Percentiles rank a stretch among this genome's conserved stretches.
Conservation (phyloP, 768 basidiomycete species). For the Infundibulicybe gibba region DNA sequence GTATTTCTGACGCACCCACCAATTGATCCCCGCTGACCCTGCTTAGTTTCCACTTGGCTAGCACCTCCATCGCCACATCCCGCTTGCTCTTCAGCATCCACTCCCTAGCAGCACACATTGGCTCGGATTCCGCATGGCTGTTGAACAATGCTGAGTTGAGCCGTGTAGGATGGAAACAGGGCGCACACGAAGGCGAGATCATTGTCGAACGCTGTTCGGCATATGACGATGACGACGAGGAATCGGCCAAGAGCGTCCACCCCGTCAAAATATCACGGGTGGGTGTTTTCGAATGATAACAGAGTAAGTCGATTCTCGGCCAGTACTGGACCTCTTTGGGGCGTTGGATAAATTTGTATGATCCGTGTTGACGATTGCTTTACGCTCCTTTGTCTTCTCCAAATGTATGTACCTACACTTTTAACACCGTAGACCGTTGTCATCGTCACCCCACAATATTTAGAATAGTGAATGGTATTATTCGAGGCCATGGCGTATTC, state of each 20-base stretch:
- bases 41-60: constrained; percentile 19
- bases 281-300: no score
- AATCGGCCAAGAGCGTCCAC: neutral
- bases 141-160: constrained; percentile 42
- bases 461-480: no score
- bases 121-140: constrained; percentile 39
- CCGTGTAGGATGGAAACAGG: constrained; percentile 34
- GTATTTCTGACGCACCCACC: constrained; percentile 17
- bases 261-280: no score
- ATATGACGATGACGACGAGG: constrained; percentile 12
- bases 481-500: no score
- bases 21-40: neutral
- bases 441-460: no score
- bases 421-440: no score
- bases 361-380: no score
- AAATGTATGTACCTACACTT: no score
- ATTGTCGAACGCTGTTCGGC: constrained; percentile 21
- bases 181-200: constrained; percentile 32
- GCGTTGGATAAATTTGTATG: no score
- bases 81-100: constrained; percentile 27
- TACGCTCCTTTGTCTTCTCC: no score
- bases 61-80: constrained; percentile 24
- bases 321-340: no score
- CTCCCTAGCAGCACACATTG: constrained; percentile 35
- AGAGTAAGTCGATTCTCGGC: no score